These are phyloP conservation scores for Ophiostoma perfectum DNA, from an alignment of 2,329 filamentous ascomycete genomes.

Conservation along the genomic window DNA sequence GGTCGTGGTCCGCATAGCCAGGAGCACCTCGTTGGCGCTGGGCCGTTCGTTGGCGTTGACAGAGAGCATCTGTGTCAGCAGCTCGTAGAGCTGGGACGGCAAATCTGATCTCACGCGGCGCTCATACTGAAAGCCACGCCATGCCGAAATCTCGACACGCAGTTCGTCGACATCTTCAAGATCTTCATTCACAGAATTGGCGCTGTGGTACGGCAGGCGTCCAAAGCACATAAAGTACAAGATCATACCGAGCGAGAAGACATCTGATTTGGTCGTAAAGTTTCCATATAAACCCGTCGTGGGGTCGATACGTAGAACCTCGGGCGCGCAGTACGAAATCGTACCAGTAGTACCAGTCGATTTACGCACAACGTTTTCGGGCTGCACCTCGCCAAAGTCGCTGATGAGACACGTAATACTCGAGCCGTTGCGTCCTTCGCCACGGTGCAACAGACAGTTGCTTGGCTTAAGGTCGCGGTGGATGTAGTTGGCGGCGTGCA, in stretches of 20 bases:
- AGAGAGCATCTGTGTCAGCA: constrained; percentile 75
- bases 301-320: constrained; percentile 69
- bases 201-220: constrained; percentile 74
- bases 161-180: constrained; percentile 84
- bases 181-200: constrained; percentile 83
- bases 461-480: constrained; percentile 94
- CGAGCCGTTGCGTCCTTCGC: constrained; percentile 46
- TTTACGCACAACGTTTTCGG: constrained; percentile 71
- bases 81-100: constrained; percentile 76
- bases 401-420: constrained; percentile 81
- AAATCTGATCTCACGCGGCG: constrained; percentile 71
- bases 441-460: constrained; percentile 80
- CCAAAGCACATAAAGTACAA: constrained; percentile 97
- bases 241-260: constrained; percentile 99
- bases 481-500: constrained; percentile 88
- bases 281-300: constrained; percentile 72
- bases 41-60: constrained; percentile 72
- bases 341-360: constrained; percentile 93
- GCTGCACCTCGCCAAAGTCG: constrained; percentile 95
- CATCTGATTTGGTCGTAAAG: constrained; percentile 93
- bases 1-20: constrained; percentile 66
- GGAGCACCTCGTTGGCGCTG: constrained; percentile 77
- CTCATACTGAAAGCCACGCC: constrained; percentile 81
- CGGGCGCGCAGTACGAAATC: constrained; percentile 94
- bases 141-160: constrained; percentile 76